A percentile compares a stretch with the other conserved stretches of the same genome.
These are phyloP conservation scores for Metarhizium album DNA, from an alignment of 2,329 filamentous ascomycete genomes.

Conservation along the genomic window DNA sequence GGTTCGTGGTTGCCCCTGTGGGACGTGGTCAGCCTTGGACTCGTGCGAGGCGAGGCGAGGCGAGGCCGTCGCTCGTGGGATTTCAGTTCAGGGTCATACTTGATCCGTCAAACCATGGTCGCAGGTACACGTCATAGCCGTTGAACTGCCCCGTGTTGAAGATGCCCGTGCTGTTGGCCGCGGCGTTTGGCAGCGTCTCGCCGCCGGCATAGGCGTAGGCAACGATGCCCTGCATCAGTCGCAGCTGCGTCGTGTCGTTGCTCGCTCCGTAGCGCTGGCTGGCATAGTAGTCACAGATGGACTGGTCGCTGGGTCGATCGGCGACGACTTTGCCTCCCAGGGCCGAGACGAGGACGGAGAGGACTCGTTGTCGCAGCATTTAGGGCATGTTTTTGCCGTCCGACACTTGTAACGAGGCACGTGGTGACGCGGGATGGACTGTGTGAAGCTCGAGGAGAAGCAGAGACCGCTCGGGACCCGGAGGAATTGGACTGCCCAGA, in stretches of 20 bases:
- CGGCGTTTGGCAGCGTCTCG: conserved; percentile 8
- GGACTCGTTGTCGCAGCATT: too few relatives aligned
- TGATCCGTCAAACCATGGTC: conserved; percentile 22
- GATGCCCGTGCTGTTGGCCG: conserved; percentile 16
- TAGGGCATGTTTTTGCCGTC: too few relatives aligned
- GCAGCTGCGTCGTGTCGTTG: conserved; percentile 15
- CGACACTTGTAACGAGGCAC: too few relatives aligned
- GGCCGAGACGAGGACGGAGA: too few relatives aligned
- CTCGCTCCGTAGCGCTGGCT: conserved; percentile 13
- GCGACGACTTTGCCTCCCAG: too few relatives aligned
- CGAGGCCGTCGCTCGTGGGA: not conserved
- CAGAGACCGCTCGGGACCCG: too few relatives aligned
- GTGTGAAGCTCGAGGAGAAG: too few relatives aligned
- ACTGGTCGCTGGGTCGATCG: not conserved
- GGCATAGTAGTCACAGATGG: conserved; percentile 23
- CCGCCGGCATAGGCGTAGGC: conserved; percentile 19
- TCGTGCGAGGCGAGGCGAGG: too few relatives aligned
- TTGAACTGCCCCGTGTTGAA: conserved; percentile 17
- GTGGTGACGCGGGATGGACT: too few relatives aligned
- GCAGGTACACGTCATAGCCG: conserved; percentile 13
- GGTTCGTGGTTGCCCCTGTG: conserved; percentile 16
- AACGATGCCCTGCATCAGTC: conserved; percentile 19
- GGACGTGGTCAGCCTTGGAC: not conserved
- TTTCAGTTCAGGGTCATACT: conserved; percentile 7
- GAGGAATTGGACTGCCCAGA: too few relatives aligned